These are phyloP conservation scores for Alternaria incomplexa DNA, from an alignment of 2,329 filamentous ascomycete species.

Conservation along the genomic window DNA sequence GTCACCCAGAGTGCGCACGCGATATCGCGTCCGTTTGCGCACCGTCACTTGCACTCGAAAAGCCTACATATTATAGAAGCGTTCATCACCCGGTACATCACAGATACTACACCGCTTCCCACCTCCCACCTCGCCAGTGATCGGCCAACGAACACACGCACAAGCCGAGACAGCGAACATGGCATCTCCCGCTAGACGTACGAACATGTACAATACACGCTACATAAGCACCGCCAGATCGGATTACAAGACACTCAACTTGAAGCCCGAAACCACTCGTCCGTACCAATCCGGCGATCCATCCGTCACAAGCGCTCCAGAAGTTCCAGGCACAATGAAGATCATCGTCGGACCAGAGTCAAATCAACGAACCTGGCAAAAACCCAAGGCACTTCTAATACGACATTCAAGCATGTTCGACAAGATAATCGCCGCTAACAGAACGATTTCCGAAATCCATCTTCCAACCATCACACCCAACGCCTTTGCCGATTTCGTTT, in stretches of 20 bases:
- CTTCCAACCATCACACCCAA: slow-evolving; percentile 1
- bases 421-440: not conserved
- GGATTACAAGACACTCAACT: not conserved
- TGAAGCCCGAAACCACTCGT: not conserved
- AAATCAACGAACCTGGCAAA: slow-evolving; percentile 13
- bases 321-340: slow-evolving; percentile 2
- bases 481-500: slow-evolving; percentile 24
- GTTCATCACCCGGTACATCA: not conserved
- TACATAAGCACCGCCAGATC: not conserved
- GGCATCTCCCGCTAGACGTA: slow-evolving; percentile 18
- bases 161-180: not conserved
- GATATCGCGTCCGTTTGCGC: slow-evolving; percentile 4
- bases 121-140: not conserved
- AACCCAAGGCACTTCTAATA: slow-evolving; percentile 10
- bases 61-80: not conserved
- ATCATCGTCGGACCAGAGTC: slow-evolving; percentile 8
- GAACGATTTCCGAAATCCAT: not conserved
- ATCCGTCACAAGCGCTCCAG: not conserved
- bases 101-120: not conserved
- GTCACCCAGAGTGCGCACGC: not conserved
- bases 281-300: not conserved
- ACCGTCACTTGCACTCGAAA: not conserved
- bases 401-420: slow-evolving; percentile 13
- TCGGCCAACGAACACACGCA: not conserved
- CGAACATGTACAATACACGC: not conserved